These are phyloP conservation scores for Tritrichomonas foetus DNA, from an alignment of 208 protist species.

Conservation along the genomic window DNA sequence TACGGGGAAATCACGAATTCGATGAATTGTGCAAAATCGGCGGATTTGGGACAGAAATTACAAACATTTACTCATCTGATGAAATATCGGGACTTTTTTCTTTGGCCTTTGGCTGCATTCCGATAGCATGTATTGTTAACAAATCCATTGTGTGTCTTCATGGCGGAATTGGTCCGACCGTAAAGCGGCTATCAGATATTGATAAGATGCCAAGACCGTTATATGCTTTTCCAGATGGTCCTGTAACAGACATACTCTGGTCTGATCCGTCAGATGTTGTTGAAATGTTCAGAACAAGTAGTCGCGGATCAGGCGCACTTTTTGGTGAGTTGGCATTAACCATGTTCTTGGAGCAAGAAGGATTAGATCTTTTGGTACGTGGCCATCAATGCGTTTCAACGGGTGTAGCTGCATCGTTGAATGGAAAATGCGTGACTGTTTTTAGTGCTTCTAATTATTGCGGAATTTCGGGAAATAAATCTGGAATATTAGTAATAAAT, in stretches of 20 bases:
- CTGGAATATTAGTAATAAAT: neutral
- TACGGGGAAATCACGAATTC: neutral
- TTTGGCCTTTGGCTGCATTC: neutral
- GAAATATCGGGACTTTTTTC: neutral
- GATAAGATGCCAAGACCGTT: neutral
- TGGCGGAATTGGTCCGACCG: neutral
- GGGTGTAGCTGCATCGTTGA: neutral
- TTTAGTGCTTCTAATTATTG: conserved; percentile 35
- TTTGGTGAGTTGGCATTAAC: neutral
- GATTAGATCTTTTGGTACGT: neutral
- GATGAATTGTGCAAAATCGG: neutral
- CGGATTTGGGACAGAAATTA: neutral
- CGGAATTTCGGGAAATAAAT: neutral
- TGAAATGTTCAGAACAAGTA: neutral
- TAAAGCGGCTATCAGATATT: neutral
- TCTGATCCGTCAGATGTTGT: neutral
- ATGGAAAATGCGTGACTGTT: neutral
- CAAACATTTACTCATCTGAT: neutral
- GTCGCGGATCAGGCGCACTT: neutral
- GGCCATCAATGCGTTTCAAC: neutral
- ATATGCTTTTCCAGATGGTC: neutral
- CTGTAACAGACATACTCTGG: neutral
- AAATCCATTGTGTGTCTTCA: neutral
- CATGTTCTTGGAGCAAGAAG: neutral
- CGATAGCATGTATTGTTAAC: neutral